Conservation (phyloP, 176 grass and related monocot genomes). For the Eleusine indica region DNA sequence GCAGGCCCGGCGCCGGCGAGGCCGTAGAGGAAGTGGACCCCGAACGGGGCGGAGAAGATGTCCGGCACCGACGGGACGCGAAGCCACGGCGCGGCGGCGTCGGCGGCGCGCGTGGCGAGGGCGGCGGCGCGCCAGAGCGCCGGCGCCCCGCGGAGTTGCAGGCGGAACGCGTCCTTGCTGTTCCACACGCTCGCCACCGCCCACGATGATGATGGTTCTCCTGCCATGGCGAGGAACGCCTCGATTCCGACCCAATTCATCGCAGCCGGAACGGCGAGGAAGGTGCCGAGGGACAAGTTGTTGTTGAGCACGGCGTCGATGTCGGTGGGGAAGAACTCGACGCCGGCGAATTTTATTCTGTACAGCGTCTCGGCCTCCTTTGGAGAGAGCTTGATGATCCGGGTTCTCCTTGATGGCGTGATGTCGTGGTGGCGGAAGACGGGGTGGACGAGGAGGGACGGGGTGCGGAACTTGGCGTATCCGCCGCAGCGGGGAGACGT, state of each 20-base stretch:
- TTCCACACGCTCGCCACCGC: slow-evolving; percentile 81
- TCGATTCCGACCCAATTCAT: slow-evolving; percentile 6
- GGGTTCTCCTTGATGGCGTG: background rate
- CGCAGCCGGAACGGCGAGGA: slow-evolving; percentile 49
- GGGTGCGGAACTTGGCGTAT: slow-evolving; percentile 71
- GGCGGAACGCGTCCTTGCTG: slow-evolving; percentile 64
- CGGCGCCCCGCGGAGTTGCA: slow-evolving; percentile 61
- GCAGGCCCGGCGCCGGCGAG: slow-evolving; percentile 32
- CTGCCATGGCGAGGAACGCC: slow-evolving; percentile 38
- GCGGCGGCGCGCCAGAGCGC: slow-evolving; percentile 35
- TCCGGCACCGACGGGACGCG: slow-evolving; percentile 67
- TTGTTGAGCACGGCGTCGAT: slow-evolving; percentile 75
- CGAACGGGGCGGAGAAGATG: slow-evolving; percentile 57
- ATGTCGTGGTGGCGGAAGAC: slow-evolving; percentile 68
- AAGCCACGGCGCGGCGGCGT: slow-evolving; percentile 54
- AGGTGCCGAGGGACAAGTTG: slow-evolving; percentile 60
- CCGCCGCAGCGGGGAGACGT: slow-evolving; percentile 48
- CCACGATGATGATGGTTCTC: slow-evolving; percentile 41
- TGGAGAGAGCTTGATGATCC: slow-evolving; percentile 11
- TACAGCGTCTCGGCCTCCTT: slow-evolving; percentile 61
- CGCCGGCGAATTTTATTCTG: slow-evolving; percentile 30
- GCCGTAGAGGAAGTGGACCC: slow-evolving; percentile 71
- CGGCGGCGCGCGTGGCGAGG: slow-evolving; percentile 43
- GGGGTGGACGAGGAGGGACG: slow-evolving; percentile 60
- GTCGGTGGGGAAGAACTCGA: slow-evolving; percentile 84